A percentile compares a stretch with the other conserved stretches of the same genome.
Evolutionary conservation across 768 basidiomycete species (phyloP).

Genomic region (Termitomyces heimii): DNA sequence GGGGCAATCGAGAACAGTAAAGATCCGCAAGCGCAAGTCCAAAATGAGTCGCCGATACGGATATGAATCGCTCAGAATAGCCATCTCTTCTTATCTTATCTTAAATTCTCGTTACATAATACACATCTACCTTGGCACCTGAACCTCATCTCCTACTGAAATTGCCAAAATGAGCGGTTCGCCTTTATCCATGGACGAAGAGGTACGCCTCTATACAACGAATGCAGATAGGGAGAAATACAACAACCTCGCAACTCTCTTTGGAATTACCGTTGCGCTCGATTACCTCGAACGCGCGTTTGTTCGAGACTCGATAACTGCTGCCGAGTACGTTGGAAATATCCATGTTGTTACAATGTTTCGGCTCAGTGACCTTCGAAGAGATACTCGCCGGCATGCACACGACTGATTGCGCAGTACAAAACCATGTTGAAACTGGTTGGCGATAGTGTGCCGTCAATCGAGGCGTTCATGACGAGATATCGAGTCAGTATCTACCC

Average conservation of each 20-base stretch:
- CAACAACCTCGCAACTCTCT: conserved; percentile 84
- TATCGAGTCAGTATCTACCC: conserved; percentile 57
- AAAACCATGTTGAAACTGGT: conserved; percentile 97
- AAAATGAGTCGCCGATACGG: background rate
- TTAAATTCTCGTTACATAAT: background rate
- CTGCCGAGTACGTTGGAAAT: conserved; percentile 68
- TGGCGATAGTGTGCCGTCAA: conserved; percentile 74
- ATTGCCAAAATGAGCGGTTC: conserved; percentile 6
- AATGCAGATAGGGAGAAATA: conserved; percentile 88
- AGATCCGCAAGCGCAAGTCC: background rate
- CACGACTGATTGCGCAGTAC: conserved; percentile 90
- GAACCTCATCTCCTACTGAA: background rate
- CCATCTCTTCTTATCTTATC: background rate
- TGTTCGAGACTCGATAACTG: conserved; percentile 86
- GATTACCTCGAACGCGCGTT: conserved; percentile 96
- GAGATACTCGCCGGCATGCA: conserved; percentile 97
- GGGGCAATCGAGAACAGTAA: background rate
- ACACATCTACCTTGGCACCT: background rate
- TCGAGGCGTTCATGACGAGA: conserved; percentile 88
- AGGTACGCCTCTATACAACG: conserved; percentile 80
- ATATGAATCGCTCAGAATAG: background rate
- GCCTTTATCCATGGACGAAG: conserved; percentile 71
- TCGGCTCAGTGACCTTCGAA: conserved; percentile 21
- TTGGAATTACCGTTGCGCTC: conserved; percentile 83
- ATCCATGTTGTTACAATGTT: conserved; percentile 16